These are phyloP conservation scores for Alternaria dauci DNA, from an alignment of 2,329 filamentous ascomycete species.

Conservation along the genomic window DNA sequence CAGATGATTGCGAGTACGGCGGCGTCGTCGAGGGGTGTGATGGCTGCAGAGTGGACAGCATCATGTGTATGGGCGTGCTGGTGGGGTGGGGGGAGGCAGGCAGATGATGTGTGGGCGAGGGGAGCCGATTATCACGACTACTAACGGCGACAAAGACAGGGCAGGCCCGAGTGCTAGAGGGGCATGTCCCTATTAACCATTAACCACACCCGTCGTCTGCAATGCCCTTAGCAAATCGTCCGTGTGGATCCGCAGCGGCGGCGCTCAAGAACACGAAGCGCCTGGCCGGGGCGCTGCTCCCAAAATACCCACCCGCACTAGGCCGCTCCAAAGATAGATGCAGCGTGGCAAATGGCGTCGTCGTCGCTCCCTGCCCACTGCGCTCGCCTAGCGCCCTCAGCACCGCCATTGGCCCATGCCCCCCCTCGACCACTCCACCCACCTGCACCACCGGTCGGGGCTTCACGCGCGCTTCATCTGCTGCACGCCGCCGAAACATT, in stretches of 20 bases:
- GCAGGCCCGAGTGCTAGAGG: slow-evolving; percentile 6
- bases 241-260: slow-evolving; percentile 8
- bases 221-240: slow-evolving; percentile 3
- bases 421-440: no score
- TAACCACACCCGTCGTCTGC: not conserved
- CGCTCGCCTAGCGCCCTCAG: not conserved
- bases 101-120: slow-evolving; percentile 14
- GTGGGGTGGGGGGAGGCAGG: not conserved
- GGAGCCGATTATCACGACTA: not conserved
- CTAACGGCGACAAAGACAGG: not conserved
- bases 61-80: slow-evolving; percentile 36
- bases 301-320: slow-evolving; percentile 15
- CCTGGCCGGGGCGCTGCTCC: slow-evolving; percentile 16
- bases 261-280: slow-evolving; percentile 17
- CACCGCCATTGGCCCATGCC: not conserved
- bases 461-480: slow-evolving; percentile 15
- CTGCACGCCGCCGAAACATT: slow-evolving; percentile 13
- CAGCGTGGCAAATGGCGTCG: slow-evolving; percentile 11
- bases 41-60: slow-evolving; percentile 45
- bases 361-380: not conserved
- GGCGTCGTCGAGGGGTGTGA: slow-evolving; percentile 42
- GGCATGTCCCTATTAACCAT: slow-evolving; percentile 14
- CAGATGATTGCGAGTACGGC: slow-evolving; percentile 39
- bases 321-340: slow-evolving; percentile 20
- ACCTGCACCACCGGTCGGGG: not conserved